phyloP scores from a whole-genome alignment of 2,329 filamentous ascomycete species.

The Neofusicoccum sp. region DNA sequence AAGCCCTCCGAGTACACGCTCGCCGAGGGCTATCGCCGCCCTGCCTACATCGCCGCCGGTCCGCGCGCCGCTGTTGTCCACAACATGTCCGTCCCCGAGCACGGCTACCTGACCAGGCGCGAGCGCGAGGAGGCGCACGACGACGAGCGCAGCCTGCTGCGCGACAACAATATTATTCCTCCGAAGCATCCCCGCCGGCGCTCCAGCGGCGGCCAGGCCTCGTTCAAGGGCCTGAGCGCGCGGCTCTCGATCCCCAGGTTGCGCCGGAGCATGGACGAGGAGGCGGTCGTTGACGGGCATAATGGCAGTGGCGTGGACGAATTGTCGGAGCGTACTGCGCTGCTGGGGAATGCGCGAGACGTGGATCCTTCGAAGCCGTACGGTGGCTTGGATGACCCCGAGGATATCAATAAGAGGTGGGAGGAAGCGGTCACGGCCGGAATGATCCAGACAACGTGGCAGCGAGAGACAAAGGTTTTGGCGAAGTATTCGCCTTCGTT shows the following conservation, averaged over 20 bases:
- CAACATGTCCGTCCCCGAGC: slow-evolving; percentile 52
- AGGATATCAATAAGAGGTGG: slow-evolving; percentile 45
- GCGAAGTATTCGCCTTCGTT: slow-evolving; percentile 48
- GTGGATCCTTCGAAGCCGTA: slow-evolving; percentile 40
- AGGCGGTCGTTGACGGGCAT: slow-evolving; percentile 21
- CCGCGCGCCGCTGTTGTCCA: slow-evolving; percentile 68
- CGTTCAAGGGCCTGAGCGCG: slow-evolving; percentile 25
- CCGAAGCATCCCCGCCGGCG: slow-evolving; percentile 47
- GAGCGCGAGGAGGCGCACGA: slow-evolving; percentile 55
- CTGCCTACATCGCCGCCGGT: slow-evolving; percentile 72
- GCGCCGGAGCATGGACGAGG: slow-evolving; percentile 33
- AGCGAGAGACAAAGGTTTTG: slow-evolving; percentile 81
- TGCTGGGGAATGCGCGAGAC: slow-evolving; percentile 38
- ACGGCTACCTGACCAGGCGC: slow-evolving; percentile 48
- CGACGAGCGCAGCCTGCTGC: slow-evolving; percentile 58
- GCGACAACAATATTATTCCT: slow-evolving; percentile 59
- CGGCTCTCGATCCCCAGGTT: slow-evolving; percentile 32
- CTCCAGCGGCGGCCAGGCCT: slow-evolving; percentile 29
- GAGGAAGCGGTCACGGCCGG: slow-evolving; percentile 77
- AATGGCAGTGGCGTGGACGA: slow-evolving; percentile 18
- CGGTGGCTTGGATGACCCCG: slow-evolving; percentile 50
- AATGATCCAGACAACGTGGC: slow-evolving; percentile 85
- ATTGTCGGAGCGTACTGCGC: slow-evolving; percentile 47
- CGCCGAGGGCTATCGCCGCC: slow-evolving; percentile 69
- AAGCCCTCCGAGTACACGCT: slow-evolving; percentile 47